Evolutionary conservation across 176 grass and related monocot species (phyloP), one percentile per base, ranked within the genome.

Genomic region (Carex parvula): DNA sequence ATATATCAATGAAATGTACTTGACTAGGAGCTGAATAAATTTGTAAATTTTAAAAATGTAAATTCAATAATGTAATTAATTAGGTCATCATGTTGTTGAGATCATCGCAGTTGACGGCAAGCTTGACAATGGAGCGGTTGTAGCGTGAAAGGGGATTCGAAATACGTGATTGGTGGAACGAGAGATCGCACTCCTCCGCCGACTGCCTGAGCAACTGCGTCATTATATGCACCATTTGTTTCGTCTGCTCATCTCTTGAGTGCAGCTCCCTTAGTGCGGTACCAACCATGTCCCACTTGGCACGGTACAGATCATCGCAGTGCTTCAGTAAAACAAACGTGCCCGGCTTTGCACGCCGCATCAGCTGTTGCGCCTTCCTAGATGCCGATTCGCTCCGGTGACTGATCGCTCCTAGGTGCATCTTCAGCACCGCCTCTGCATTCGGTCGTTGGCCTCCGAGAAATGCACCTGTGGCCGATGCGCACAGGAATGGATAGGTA

Each of bases 61-160:
- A 50, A 50, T 50, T 50, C 10, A 50, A n/a, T n/a, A 50, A 50
- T 50, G 35, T 2, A 42, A 46, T 46, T 44, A 71, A 46, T 46
- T 44, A 71, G 68, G 39, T 46, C 79, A 62, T 80, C 11, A 81
- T 81, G 26, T 81, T 81, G 79, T 37, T 81, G 20, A 81, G 57
- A 13, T 81, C 79, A 26, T 81, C 30, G 9, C 54, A 61, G 56
- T 81, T 81, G 60, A 37, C 13, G 0, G 79, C 32, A 18, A 81
- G 56, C 55, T 62, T 81, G 33, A 46, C 41, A 16, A 81, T 58
- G 33, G 56, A 44, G 5, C 30, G 33, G 33, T 61, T 61, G 79
- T 63, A 64, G 79, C 32, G 26, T 4, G 26, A 3, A 9, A 81
- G 33, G 33, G 79, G 79, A 15, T 61, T 81, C 3, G 17, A 8